These are phyloP conservation scores for Aspergillus steynii DNA, from an alignment of 495 filamentous ascomycete genomes.

Conservation along the genomic window DNA sequence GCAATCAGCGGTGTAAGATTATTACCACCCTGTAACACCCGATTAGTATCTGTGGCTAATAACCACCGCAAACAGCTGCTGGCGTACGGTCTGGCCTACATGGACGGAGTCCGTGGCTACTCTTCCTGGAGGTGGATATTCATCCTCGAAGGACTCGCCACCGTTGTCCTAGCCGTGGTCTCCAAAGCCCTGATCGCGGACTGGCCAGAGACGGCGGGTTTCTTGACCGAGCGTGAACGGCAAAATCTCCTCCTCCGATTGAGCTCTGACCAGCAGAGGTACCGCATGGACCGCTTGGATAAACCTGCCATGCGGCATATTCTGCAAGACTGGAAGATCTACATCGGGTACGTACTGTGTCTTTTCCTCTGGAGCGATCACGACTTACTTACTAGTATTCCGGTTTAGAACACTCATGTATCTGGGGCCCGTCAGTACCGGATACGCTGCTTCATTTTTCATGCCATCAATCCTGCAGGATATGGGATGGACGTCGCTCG, in stretches of 20 bases:
- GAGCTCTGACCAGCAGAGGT: slow-evolving; percentile 37
- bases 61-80: slow-evolving; percentile 39
- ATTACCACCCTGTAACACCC: background rate
- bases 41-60: background rate
- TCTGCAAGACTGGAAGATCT: slow-evolving; percentile 57
- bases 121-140: slow-evolving; percentile 63
- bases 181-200: slow-evolving; percentile 56
- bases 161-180: slow-evolving; percentile 42
- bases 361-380: no score
- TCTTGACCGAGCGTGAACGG: slow-evolving; percentile 49
- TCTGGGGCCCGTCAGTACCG: slow-evolving; percentile 49
- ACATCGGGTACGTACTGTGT: slow-evolving; percentile 36
- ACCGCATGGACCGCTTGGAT: slow-evolving; percentile 51
- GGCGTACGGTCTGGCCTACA: slow-evolving; percentile 56
- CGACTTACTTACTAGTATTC: no score
- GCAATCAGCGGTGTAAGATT: slow-evolving; percentile 55
- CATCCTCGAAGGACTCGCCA: slow-evolving; percentile 61
- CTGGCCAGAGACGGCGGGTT: slow-evolving; percentile 52
- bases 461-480: slow-evolving; percentile 55
- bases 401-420: slow-evolving; percentile 42
- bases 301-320: slow-evolving; percentile 44
- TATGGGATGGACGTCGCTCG: slow-evolving; percentile 51
- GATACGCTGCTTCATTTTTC: slow-evolving; percentile 53
- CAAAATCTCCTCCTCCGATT: slow-evolving; percentile 44
- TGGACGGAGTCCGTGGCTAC: slow-evolving; percentile 55